Conservation (phyloP, 2,329 filamentous ascomycete genomes). For the Xylaria multiplex region DNA sequence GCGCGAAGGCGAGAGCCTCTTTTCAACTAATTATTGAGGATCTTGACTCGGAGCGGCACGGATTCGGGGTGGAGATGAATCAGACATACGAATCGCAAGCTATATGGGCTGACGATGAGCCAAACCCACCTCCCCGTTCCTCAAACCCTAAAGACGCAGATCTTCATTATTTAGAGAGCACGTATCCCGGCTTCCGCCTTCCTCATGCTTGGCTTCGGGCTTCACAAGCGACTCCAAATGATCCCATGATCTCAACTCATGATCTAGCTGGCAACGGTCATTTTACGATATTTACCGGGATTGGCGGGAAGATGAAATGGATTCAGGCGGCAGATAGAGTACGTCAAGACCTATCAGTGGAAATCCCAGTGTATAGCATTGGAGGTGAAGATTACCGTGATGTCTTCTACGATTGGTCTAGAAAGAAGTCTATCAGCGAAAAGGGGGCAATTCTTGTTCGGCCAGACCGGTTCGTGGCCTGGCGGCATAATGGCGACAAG, state of each 20-base stretch:
- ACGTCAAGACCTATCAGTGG: conserved; percentile 11
- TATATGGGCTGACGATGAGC: conserved; percentile 31
- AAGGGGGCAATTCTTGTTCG: conserved; percentile 29
- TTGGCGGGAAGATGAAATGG: conserved; percentile 33
- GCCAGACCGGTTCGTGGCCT: conserved; percentile 34
- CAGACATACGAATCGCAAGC: conserved; percentile 28
- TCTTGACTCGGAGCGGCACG: conserved; percentile 29
- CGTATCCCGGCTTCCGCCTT: conserved; percentile 33
- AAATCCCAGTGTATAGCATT: conserved; percentile 33
- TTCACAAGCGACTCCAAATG: conserved; percentile 23
- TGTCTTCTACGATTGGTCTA: conserved; percentile 33
- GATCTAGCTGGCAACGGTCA: conserved; percentile 32
- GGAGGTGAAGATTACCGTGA: conserved; percentile 33
- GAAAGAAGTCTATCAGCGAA: conserved; percentile 20
- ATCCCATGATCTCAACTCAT: conserved; percentile 35
- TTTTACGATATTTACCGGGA: conserved; percentile 32
- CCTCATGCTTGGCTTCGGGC: conserved; percentile 34
- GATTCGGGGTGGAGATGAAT: conserved; percentile 34
- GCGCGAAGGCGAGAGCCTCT: conserved; percentile 18
- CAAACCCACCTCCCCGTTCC: conserved; percentile 22
- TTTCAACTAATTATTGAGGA: conserved; percentile 30
- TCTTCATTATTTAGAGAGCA: conserved; percentile 34
- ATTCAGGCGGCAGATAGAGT: conserved; percentile 16
- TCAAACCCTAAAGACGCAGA: conserved; percentile 17
- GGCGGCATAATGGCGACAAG: conserved; percentile 11